A percentile compares a stretch with the other conserved stretches of the same genome.
Evolutionary conservation across 495 filamentous ascomycete species (phyloP).

Genomic region (Filosporella fistucella): DNA sequence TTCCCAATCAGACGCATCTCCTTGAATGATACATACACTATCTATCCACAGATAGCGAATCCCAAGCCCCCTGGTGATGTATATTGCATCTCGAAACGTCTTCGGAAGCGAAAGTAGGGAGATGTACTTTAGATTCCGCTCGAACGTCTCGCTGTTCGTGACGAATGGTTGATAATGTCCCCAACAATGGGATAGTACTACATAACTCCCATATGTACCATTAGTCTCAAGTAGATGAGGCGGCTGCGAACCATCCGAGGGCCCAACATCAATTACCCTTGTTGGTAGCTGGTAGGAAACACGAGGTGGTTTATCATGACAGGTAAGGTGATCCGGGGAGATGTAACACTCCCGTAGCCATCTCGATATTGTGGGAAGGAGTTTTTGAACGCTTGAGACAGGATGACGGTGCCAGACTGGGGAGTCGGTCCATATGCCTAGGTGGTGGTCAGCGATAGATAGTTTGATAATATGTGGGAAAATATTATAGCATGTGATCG

Average conservation of each 20-base stretch:
- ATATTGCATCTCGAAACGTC: constrained; percentile 16
- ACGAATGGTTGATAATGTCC: constrained; percentile 1
- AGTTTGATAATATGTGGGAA: no score
- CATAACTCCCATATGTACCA: constrained; percentile 1
- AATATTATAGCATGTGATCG: no score
- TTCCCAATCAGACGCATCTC: constrained; percentile 9
- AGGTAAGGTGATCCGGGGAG: no score
- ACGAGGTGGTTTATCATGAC: no score
- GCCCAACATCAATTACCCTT: constrained; percentile 3
- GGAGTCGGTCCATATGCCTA: no score
- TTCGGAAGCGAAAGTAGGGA: constrained; percentile 6
- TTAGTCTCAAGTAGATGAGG: not conserved
- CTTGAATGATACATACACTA: constrained; percentile 20
- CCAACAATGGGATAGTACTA: constrained; percentile 20
- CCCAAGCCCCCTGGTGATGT: constrained; percentile 9
- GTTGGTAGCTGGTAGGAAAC: not conserved
- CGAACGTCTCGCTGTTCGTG: not conserved
- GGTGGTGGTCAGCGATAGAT: no score
- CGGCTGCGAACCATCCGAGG: not conserved
- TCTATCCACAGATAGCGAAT: constrained; percentile 20
- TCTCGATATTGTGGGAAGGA: no score
- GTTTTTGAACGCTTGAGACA: no score
- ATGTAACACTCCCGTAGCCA: no score
- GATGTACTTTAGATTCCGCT: not conserved
- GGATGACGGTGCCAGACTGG: no score